Evolutionary conservation across 2,329 filamentous ascomycete species (phyloP).

Genomic region (Didymella glomerata): DNA sequence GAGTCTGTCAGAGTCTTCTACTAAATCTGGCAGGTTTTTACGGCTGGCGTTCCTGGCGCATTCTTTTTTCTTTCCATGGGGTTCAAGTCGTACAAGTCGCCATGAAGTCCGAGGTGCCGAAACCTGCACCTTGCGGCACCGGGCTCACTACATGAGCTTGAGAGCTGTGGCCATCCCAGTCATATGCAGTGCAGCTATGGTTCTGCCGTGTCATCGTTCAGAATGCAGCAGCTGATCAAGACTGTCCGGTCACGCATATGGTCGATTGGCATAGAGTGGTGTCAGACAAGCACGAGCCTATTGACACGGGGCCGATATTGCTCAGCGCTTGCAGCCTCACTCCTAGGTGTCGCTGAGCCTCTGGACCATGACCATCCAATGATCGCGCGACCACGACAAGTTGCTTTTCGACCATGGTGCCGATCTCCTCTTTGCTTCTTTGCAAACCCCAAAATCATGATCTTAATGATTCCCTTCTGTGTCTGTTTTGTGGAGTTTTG

Average conservation of each 20-base stretch:
- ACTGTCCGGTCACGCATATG: neutral
- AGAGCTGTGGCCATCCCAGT: neutral
- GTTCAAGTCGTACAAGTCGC: neutral
- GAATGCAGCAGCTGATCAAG: neutral
- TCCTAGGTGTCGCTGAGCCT: neutral
- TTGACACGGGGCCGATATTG: neutral
- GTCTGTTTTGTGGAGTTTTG: neutral
- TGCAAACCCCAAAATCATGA: neutral
- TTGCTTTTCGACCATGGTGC: neutral
- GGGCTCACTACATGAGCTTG: no score
- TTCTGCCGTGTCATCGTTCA: neutral
- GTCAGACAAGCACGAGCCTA: neutral
- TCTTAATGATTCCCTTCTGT: neutral
- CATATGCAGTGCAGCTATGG: neutral
- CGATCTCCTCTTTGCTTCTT: neutral
- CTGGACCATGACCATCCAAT: neutral
- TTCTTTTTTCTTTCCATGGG: neutral
- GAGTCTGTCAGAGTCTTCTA: slow-evolving; percentile 41
- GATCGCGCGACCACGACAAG: neutral
- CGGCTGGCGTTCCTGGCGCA: neutral
- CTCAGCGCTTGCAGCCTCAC: slow-evolving; percentile 13
- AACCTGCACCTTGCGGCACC: neutral
- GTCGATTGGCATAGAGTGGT: neutral
- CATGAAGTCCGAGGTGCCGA: no score
- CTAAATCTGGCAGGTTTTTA: slow-evolving; percentile 21